Evolutionary conservation across 1,284 basidiomycete species (phyloP).

Genomic region (Moesziomyces globuligerus): DNA sequence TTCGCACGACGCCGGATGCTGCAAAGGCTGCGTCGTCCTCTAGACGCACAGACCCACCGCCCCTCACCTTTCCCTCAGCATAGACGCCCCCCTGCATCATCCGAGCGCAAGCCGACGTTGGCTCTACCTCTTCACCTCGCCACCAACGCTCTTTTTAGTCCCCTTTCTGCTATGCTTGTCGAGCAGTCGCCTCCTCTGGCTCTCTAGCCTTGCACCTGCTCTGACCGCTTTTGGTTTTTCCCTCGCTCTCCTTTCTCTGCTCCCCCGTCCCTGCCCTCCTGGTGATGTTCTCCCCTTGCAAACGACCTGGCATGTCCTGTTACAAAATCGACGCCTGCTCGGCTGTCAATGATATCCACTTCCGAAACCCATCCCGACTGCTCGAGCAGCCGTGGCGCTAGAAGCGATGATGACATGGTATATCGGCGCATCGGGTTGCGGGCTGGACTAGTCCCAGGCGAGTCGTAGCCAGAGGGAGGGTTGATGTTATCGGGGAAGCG

Average conservation of each 20-base stretch:
- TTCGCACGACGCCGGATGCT: constrained; percentile 52
- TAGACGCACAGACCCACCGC: constrained; percentile 8
- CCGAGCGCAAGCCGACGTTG: neutral
- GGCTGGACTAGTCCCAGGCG: too few relatives aligned
- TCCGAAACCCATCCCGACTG: neutral
- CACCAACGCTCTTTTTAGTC: neutral
- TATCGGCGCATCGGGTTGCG: too few relatives aligned
- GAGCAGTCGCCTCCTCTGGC: neutral
- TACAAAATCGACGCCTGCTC: constrained; percentile 11
- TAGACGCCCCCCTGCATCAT: constrained; percentile 16
- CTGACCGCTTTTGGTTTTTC: neutral
- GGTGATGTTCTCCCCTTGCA: neutral
- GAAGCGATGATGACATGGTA: too few relatives aligned
- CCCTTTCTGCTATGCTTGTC: neutral
- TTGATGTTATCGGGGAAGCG: too few relatives aligned
- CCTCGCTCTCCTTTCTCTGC: neutral
- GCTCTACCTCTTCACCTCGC: neutral
- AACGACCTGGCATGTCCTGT: neutral
- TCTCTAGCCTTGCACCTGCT: too few relatives aligned
- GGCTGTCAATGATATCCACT: constrained; percentile 28
- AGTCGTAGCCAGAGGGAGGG: too few relatives aligned
- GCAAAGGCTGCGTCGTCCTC: constrained; percentile 55
- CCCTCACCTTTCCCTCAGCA: constrained; percentile 7
- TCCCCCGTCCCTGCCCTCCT: neutral
- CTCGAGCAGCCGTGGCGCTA: too few relatives aligned